Evolutionary conservation across 1,284 basidiomycete genomes (phyloP), one percentile per base, ranked within the genome.

Genomic region (Ganoderma meredithae): DNA sequence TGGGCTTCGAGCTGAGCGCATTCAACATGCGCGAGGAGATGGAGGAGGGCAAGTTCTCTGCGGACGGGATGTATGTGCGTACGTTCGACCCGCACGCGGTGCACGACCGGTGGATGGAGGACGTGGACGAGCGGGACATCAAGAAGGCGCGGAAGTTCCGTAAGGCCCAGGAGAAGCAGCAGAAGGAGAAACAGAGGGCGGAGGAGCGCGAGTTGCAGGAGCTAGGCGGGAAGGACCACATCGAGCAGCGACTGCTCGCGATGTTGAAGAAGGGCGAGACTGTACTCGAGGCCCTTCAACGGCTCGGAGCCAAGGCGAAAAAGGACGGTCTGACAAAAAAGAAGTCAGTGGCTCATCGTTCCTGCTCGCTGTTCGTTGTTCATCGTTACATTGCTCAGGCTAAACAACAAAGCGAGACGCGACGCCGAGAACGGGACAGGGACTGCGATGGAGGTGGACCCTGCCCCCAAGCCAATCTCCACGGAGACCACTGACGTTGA

Each of bases 21-120:
- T 99, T 99, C 88, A 98, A 99, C 80, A 99, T 99, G 98, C 94
- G 96, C 73, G 92, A 94, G 73, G 98, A 99, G 86, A 97, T 99
- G 92, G 91, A 95, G 76, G 95, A 98, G 79, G 98, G 98, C 41
- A 94, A 96, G 75, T 98, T 99, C 83, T 93, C 96, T 12, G 94
- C 93, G 67, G 97, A 99, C 75, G 98, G 98, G 59, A 90, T 82
- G 67, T 98, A 97, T 79, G 87, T 96, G 65, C 89, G 90, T 66
- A 91, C 95, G 61, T 92, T 92, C 73, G 97, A 99, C 80, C 93
- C 94, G 7, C 93, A 96, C 77, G 95, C 93, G 19, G 88, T 94
- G 64, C 96, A 99, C 79, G 97, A 99, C 81, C 87, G 88, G 39
- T 99, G 98, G 98, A 93, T 99, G 85, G 92, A 95, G 19, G 95